Evolutionary conservation across 2,329 filamentous ascomycete species (phyloP).

Genomic region (Neofusicoccum parvum): DNA sequence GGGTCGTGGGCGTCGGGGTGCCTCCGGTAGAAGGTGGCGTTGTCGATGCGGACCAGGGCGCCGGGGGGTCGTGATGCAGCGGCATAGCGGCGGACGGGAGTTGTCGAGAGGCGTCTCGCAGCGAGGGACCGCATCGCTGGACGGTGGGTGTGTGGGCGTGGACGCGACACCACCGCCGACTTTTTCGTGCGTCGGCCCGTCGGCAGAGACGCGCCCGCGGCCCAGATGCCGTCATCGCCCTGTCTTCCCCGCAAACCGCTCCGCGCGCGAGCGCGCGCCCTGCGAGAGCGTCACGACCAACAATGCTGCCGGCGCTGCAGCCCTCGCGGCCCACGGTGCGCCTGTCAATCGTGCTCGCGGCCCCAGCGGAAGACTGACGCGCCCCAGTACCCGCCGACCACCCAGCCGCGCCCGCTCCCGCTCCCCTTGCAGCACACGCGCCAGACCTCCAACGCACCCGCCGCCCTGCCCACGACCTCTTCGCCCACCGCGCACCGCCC

Average conservation of each 20-base stretch:
- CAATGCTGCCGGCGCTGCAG: conserved; percentile 44
- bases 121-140: conserved; percentile 7
- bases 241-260: not conserved
- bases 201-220: not conserved
- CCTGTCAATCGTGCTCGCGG: not conserved
- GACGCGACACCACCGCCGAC: not conserved
- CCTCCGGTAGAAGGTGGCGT: conserved; percentile 81
- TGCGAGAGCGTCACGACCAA: not conserved
- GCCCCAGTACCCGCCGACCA: conserved; percentile 3
- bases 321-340: conserved; percentile 44
- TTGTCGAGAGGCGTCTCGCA: not conserved
- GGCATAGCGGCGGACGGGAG: not conserved
- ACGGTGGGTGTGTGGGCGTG: not conserved
- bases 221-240: not conserved
- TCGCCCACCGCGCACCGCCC: not conserved
- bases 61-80: not conserved
- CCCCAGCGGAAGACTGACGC: not conserved
- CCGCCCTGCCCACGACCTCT: not conserved
- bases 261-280: not conserved
- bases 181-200: conserved; percentile 12
- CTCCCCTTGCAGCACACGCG: conserved; percentile 30
- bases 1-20: conserved; percentile 56
- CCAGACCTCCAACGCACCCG: not conserved
- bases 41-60: conserved; percentile 63
- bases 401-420: conserved; percentile 10